These are phyloP conservation scores for Austroboletus novae-zelandiae DNA, from an alignment of 1,284 basidiomycete genomes.

Conservation along the genomic window DNA sequence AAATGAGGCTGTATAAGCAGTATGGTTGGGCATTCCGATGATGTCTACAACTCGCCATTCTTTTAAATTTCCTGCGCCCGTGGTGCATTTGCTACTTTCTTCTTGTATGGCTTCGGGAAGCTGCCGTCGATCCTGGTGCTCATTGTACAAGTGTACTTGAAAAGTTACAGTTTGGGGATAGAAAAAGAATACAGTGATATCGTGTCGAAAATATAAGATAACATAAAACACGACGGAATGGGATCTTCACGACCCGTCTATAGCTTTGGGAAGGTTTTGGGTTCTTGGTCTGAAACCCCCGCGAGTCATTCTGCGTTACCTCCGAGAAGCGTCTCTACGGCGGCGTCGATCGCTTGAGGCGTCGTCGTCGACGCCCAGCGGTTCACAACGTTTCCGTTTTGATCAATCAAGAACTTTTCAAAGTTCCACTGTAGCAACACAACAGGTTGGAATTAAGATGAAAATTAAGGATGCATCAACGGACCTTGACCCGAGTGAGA, in stretches of 20 bases:
- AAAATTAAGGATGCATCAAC: constrained; percentile 13
- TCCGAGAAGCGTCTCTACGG: constrained; percentile 59
- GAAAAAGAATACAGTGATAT: neutral
- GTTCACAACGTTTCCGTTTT: constrained; percentile 71
- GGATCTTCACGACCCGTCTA: neutral
- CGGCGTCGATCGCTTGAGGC: constrained; percentile 63
- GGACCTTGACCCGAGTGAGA: constrained; percentile 73
- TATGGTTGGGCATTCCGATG: no score
- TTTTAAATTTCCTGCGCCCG: no score
- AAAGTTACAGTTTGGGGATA: neutral
- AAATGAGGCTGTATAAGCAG: neutral
- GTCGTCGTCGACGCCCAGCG: constrained; percentile 82
- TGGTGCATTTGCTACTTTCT: no score
- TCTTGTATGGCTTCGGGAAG: no score
- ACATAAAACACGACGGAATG: no score
- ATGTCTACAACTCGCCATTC: no score
- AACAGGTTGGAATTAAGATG: neutral
- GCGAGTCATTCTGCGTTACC: constrained; percentile 19
- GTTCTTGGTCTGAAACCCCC: neutral
- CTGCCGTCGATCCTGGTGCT: no score
- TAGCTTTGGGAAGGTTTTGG: constrained; percentile 7
- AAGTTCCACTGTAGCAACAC: constrained; percentile 65
- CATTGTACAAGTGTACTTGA: no score
- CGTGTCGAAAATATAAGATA: neutral
- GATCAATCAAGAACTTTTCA: constrained; percentile 72